phyloP scores from a whole-genome alignment of 208 protist genomes.

The Wallacemonas sp. region DNA sequence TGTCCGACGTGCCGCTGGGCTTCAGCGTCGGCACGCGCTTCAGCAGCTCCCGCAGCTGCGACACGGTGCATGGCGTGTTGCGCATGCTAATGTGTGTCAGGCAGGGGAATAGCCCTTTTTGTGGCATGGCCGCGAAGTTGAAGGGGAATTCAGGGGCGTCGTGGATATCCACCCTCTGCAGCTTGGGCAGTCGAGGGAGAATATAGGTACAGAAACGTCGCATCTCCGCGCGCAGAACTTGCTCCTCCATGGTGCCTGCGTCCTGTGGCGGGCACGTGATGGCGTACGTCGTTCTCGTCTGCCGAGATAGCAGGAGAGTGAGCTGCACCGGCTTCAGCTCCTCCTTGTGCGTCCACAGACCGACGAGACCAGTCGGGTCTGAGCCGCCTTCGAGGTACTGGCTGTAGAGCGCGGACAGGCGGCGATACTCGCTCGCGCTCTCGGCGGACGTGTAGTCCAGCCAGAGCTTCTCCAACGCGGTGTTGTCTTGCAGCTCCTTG shows the following conservation, averaged over 20 bases:
- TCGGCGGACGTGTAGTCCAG: slow-evolving; percentile 2
- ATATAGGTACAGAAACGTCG: background rate
- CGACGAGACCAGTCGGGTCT: background rate
- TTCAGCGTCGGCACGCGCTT: background rate
- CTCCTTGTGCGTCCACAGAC: slow-evolving; percentile 1
- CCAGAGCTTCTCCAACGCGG: slow-evolving; percentile 2
- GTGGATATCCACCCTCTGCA: background rate
- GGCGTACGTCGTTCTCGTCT: background rate
- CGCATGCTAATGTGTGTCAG: background rate
- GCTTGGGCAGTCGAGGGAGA: background rate
- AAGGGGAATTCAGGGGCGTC: slow-evolving; percentile 2
- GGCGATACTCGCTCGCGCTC: slow-evolving; percentile 1
- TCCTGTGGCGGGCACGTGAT: background rate
- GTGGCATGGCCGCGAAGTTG: background rate
- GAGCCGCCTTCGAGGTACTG: slow-evolving; percentile 6
- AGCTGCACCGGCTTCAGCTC: background rate
- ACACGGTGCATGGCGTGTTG: background rate
- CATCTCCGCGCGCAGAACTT: background rate
- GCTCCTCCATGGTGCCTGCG: background rate
- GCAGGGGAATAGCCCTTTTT: background rate
- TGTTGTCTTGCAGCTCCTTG: slow-evolving; percentile 1
- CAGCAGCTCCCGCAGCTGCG: background rate
- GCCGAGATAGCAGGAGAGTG: background rate
- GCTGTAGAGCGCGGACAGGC: background rate
- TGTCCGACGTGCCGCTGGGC: background rate